Conservation (phyloP, 495 filamentous ascomycete species). For the Penicillium subrubescens region DNA sequence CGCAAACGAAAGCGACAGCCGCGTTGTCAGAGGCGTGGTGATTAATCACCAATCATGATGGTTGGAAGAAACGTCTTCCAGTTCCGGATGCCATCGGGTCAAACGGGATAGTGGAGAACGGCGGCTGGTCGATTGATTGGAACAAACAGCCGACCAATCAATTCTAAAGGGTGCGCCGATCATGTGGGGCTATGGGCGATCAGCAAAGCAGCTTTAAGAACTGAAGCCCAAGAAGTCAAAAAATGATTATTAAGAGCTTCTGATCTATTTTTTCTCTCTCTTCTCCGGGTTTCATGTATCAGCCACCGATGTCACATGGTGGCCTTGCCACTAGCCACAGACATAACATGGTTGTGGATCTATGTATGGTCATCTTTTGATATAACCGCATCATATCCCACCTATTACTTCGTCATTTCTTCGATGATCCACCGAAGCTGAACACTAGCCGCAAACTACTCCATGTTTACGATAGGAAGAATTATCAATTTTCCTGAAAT, state of each 20-base stretch:
- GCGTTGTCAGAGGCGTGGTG: background rate
- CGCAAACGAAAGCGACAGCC: background rate
- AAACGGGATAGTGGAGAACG: background rate
- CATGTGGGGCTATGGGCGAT: background rate
- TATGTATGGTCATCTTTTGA: background rate
- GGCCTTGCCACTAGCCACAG: background rate
- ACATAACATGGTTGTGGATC: background rate
- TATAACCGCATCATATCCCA: constrained; percentile 2
- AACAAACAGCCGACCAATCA: background rate
- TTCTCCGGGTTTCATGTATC: background rate
- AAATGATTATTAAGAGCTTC: background rate
- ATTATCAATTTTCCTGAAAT: background rate
- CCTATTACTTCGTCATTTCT: background rate
- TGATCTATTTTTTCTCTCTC: background rate
- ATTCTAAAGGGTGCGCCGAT: background rate
- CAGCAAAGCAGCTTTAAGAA: background rate
- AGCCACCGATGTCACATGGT: constrained; percentile 10
- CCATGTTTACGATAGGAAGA: background rate
- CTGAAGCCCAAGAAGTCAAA: background rate
- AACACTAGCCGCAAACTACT: background rate
- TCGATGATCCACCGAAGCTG: background rate
- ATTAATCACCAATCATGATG: background rate
- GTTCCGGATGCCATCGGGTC: background rate
- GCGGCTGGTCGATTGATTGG: background rate
- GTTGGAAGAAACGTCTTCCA: background rate